phyloP scores from a whole-genome alignment of 164 flowering plant species.

The Houttuynia cordata region DNA sequence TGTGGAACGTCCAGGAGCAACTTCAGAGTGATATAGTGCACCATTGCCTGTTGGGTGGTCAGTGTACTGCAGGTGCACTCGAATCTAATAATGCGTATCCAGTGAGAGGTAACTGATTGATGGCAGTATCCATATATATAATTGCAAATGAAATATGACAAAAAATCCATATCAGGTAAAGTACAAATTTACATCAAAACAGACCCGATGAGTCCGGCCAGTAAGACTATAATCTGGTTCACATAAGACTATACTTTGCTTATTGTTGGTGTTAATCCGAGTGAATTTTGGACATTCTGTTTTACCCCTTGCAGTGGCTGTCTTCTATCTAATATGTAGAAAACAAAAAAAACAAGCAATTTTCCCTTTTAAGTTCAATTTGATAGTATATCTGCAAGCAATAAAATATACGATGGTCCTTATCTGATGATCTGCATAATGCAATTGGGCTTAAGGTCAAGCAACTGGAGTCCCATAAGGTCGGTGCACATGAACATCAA shows the following conservation, averaged over 20 bases:
- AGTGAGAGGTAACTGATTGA: too few species aligned
- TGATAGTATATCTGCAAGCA: too few species aligned
- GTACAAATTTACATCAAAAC: neutral
- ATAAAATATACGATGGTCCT: too few species aligned
- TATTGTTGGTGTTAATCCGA: slow-evolving; percentile 64
- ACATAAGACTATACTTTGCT: slow-evolving; percentile 66
- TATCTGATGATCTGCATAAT: too few species aligned
- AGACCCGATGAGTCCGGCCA: slow-evolving; percentile 92
- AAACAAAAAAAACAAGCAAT: neutral
- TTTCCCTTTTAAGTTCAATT: too few species aligned
- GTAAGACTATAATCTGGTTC: slow-evolving; percentile 86
- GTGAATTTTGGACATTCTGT: slow-evolving; percentile 72
- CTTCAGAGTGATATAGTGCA: slow-evolving; percentile 51
- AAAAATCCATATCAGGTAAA: neutral
- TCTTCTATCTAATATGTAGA: neutral
- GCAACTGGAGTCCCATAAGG: too few species aligned
- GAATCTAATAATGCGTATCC: slow-evolving; percentile 33
- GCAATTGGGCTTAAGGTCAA: too few species aligned
- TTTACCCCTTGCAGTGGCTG: slow-evolving; percentile 37
- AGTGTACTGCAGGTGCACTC: slow-evolving; percentile 67
- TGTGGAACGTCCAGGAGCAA: slow-evolving; percentile 26
- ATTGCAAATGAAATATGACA: neutral
- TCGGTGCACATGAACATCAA: too few species aligned
- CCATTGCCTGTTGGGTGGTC: slow-evolving; percentile 96
- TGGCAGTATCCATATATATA: neutral